Evolutionary conservation across 2,329 filamentous ascomycete genomes (phyloP).

Genomic region (Bipolaris gigantea): DNA sequence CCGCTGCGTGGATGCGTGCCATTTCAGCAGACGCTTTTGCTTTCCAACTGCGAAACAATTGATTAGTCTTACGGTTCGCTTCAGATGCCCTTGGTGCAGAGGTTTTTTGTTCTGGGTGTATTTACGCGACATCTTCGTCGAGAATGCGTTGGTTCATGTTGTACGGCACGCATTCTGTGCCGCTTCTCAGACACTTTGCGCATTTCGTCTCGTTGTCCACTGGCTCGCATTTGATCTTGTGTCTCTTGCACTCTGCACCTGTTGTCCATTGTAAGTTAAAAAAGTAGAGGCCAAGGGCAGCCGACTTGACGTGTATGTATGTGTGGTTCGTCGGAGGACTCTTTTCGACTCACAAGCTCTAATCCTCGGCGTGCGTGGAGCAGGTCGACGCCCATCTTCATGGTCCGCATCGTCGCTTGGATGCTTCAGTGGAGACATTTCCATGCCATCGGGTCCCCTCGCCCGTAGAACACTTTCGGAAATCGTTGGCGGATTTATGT

Average conservation of each 20-base stretch:
- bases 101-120: not conserved
- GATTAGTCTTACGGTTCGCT: not conserved
- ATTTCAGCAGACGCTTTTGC: constrained; percentile 33
- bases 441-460: constrained; percentile 54
- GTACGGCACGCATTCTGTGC: constrained; percentile 83
- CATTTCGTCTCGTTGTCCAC: constrained; percentile 38
- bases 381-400: constrained; percentile 31
- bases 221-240: constrained; percentile 42
- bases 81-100: too few relatives aligned
- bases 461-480: not conserved
- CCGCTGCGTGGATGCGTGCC: constrained; percentile 31
- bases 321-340: not conserved
- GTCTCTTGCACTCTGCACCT: constrained; percentile 42
- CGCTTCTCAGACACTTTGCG: constrained; percentile 38
- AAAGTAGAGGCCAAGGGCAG: too few relatives aligned
- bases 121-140: constrained; percentile 39
- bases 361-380: constrained; percentile 29
- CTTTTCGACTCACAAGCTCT: constrained; percentile 28
- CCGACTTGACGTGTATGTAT: too few relatives aligned
- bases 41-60: constrained; percentile 32
- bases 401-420: constrained; percentile 35
- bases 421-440: constrained; percentile 58
- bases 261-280: not conserved
- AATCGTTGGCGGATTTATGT: constrained; percentile 14
- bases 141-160: constrained; percentile 39